phyloP scores from a whole-genome alignment of 78 protist species.

The Polysphondylium violaceum region DNA sequence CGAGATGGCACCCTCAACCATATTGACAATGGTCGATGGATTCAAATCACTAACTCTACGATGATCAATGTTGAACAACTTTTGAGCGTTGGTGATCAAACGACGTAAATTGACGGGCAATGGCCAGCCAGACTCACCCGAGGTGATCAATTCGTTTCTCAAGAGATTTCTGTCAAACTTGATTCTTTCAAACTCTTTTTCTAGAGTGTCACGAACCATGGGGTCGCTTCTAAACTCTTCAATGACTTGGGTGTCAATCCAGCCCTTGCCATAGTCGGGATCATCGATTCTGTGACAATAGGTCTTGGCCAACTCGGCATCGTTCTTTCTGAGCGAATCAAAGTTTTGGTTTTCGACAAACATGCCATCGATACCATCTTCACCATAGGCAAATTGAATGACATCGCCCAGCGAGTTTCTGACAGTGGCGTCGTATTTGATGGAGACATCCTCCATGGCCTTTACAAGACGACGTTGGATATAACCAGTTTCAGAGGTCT shows the following conservation, averaged over 20 bases:
- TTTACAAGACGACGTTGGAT: slow-evolving; percentile 97
- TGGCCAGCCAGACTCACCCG: slow-evolving; percentile 79
- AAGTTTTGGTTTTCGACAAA: slow-evolving; percentile 83
- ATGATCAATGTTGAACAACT: slow-evolving; percentile 72
- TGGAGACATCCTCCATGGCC: slow-evolving; percentile 83
- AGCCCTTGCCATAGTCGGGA: slow-evolving; percentile 77
- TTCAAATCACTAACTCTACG: slow-evolving; percentile 60
- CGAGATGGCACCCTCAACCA: slow-evolving; percentile 11
- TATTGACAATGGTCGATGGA: slow-evolving; percentile 39
- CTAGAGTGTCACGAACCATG: slow-evolving; percentile 57
- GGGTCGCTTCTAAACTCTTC: slow-evolving; percentile 69
- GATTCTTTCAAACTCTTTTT: slow-evolving; percentile 71
- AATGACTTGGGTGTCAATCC: slow-evolving; percentile 83
- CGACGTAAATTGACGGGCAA: slow-evolving; percentile 95
- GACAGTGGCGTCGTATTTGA: slow-evolving; percentile 94
- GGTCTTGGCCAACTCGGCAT: slow-evolving; percentile 40
- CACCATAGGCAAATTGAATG: slow-evolving; percentile 98
- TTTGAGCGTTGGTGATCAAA: slow-evolving; percentile 91
- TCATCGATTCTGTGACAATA: slow-evolving; percentile 53
- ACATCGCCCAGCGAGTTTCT: slow-evolving; percentile 96
- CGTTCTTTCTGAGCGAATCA: slow-evolving; percentile 56
- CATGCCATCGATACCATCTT: slow-evolving; percentile 96
- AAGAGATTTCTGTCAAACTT: slow-evolving; percentile 75
- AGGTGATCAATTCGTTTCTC: slow-evolving; percentile 49
- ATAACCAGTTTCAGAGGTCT: slow-evolving; percentile 99